Evolutionary conservation across 2,329 filamentous ascomycete species (phyloP).

Genomic region (Lachnellula hyalina): DNA sequence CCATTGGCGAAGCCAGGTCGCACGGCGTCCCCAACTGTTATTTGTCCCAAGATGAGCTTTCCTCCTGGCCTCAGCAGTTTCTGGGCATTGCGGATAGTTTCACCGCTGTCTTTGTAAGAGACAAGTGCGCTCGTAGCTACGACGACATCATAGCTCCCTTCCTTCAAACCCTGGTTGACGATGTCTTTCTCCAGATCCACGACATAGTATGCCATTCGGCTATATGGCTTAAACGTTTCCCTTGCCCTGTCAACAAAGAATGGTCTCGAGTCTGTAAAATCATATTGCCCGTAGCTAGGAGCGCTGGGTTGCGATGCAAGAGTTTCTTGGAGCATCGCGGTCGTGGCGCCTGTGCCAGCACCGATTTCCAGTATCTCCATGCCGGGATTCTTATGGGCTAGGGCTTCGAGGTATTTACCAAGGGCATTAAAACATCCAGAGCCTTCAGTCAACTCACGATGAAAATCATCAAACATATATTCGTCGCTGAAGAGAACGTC

Average conservation of each 20-base stretch:
- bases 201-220: background rate
- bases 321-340: background rate
- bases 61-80: slow-evolving; percentile 29
- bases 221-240: background rate
- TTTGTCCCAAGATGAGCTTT: slow-evolving; percentile 24
- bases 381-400: slow-evolving; percentile 18
- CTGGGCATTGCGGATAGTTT: slow-evolving; percentile 22
- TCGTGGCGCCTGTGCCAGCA: background rate
- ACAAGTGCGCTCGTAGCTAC: slow-evolving; percentile 19
- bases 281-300: slow-evolving; percentile 1
- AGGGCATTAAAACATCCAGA: background rate
- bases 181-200: slow-evolving; percentile 8
- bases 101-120: slow-evolving; percentile 14
- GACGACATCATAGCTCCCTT: slow-evolving; percentile 17
- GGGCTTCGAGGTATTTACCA: background rate
- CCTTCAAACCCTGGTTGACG: slow-evolving; percentile 15
- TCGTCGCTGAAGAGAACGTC: slow-evolving; percentile 1
- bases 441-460: background rate
- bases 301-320: background rate
- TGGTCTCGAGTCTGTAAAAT: background rate
- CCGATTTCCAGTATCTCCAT: slow-evolving; percentile 21
- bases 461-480: background rate
- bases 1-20: background rate
- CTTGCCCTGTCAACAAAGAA: background rate
- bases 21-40: slow-evolving; percentile 4